A percentile compares a stretch with the other conserved stretches of the same genome.
Conservation (phyloP, 768 basidiomycete species). For the Ramaria sp. region DNA sequence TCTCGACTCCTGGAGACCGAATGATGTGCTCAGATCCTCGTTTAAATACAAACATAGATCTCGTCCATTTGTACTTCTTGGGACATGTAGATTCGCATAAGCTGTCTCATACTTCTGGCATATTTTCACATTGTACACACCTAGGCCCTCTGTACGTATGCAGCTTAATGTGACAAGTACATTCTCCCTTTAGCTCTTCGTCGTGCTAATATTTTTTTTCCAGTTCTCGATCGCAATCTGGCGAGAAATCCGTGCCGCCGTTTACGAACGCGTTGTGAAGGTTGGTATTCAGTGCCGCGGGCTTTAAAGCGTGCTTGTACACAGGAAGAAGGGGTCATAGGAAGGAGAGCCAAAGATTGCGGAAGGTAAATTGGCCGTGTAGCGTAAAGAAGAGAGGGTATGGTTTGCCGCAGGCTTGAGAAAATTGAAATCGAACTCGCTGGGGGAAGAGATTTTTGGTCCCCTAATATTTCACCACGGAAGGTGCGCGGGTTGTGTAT, state of each 20-base stretch:
- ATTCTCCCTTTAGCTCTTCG: constrained; percentile 68
- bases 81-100: neutral
- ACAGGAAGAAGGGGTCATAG: constrained; percentile 7
- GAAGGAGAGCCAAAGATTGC: neutral
- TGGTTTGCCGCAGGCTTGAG: constrained; percentile 23
- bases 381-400: neutral
- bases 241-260: constrained; percentile 86
- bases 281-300: constrained; percentile 88
- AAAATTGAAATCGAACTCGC: constrained; percentile 22
- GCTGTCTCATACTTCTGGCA: too few species aligned
- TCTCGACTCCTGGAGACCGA: too few species aligned
- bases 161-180: constrained; percentile 63
- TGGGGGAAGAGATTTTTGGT: constrained; percentile 17
- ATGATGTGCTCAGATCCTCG: too few species aligned
- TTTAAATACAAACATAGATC: too few species aligned
- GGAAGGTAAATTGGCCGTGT: neutral
- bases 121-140: too few species aligned
- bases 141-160: neutral
- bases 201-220: constrained; percentile 60
- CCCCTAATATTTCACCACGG: neutral
- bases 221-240: constrained; percentile 53
- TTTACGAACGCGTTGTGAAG: constrained; percentile 90
- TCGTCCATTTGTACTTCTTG: neutral
- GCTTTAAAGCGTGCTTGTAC: constrained; percentile 53
- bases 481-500: neutral